Evolutionary conservation across 331 rosid genomes (phyloP).

Genomic region (Erythrophleum ivorense): DNA sequence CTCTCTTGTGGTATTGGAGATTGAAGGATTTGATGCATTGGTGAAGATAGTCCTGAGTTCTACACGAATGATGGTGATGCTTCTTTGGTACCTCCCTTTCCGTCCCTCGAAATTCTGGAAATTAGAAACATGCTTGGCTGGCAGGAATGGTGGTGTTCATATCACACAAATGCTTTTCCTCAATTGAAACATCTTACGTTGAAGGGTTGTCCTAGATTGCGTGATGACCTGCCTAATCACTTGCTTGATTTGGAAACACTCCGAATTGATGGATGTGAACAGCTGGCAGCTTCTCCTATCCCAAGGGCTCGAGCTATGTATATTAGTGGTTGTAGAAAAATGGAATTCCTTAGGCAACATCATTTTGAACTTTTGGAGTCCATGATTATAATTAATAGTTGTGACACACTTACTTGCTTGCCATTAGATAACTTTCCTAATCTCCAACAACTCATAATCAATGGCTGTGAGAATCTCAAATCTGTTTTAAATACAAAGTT

Average conservation of each 20-base stretch:
- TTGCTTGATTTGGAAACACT: slow-evolving; percentile 31
- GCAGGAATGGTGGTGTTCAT: no score
- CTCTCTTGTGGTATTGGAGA: no score
- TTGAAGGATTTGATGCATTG: no score
- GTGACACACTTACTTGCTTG: neutral
- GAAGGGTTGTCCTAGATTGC: slow-evolving; percentile 11
- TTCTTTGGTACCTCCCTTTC: slow-evolving; percentile 1
- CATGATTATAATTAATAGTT: neutral
- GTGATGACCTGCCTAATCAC: neutral
- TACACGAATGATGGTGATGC: neutral
- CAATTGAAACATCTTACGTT: no score
- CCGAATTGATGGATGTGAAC: no score
- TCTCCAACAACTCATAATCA: neutral
- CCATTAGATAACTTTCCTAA: slow-evolving; percentile 1
- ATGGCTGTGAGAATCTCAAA: neutral
- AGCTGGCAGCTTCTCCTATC: no score
- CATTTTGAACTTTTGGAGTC: neutral
- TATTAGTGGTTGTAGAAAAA: no score
- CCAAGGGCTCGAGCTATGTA: no score
- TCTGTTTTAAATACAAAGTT: neutral
- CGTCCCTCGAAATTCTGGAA: slow-evolving; percentile 13
- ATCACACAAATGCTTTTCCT: no score
- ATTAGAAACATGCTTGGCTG: no score
- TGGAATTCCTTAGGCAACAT: neutral
- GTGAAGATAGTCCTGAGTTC: slow-evolving; percentile 35